Evolutionary conservation across 2,329 filamentous ascomycete genomes (phyloP).

Genomic region (Chalaropsis ovoidea): DNA sequence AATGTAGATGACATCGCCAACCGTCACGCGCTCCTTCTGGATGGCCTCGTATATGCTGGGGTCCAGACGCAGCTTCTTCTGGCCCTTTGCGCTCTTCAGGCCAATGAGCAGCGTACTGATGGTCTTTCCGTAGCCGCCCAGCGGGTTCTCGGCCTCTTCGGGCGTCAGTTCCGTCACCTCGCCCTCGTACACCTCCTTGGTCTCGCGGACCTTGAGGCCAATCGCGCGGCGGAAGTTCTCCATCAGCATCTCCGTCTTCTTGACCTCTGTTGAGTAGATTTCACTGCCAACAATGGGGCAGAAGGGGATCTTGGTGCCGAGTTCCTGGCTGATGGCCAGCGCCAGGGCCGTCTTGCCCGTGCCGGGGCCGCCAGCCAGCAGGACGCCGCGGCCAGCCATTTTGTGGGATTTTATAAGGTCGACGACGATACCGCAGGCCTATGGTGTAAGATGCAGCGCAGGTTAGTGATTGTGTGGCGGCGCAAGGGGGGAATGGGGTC

Average conservation of each 20-base stretch:
- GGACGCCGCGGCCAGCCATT: conserved; percentile 89
- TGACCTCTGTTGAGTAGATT: conserved; percentile 94
- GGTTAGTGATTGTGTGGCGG: conserved; percentile 7
- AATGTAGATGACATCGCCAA: conserved; percentile 97
- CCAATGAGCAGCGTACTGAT: conserved; percentile 93
- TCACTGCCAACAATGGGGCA: conserved; percentile 97
- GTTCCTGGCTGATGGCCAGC: conserved; percentile 88
- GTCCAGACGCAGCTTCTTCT: conserved; percentile 93
- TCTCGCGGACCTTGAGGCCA: conserved; percentile 91
- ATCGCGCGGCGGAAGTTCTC: conserved; percentile 98
- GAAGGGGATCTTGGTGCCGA: conserved; percentile 96
- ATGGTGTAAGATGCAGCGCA: background rate
- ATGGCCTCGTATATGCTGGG: conserved; percentile 99
- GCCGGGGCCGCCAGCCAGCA: conserved; percentile 87
- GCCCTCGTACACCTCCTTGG: conserved; percentile 98
- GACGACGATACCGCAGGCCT: conserved; percentile 92
- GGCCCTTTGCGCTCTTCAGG: conserved; percentile 87
- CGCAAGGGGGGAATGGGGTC: background rate
- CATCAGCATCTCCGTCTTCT: conserved; percentile 99
- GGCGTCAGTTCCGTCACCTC: conserved; percentile 96
- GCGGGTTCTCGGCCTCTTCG: conserved; percentile 93
- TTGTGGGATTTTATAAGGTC: conserved; percentile 93
- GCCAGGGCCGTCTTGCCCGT: conserved; percentile 96
- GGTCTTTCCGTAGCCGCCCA: conserved; percentile 93
- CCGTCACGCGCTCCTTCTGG: conserved; percentile 91